These are phyloP conservation scores for Claviceps sp. DNA, from an alignment of 2,329 filamentous ascomycete genomes.

Conservation along the genomic window DNA sequence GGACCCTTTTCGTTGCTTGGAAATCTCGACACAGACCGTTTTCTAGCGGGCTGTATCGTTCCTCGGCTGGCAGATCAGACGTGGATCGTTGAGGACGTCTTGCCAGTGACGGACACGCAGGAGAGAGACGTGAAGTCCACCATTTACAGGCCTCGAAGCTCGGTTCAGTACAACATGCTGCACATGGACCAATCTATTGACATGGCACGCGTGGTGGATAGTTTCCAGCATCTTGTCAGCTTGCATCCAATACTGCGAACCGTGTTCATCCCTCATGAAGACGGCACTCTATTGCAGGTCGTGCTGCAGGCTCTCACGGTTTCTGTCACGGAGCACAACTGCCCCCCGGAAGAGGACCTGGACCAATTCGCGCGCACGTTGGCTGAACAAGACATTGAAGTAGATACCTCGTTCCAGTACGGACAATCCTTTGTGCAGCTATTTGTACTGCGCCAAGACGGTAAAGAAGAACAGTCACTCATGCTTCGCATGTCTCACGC, in stretches of 20 bases:
- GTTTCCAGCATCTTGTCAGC: conserved; percentile 42
- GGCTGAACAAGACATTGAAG: background rate
- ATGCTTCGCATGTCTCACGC: conserved; percentile 1
- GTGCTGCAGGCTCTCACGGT: conserved; percentile 39
- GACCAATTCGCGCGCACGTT: conserved; percentile 18
- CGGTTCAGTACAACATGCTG: conserved; percentile 50
- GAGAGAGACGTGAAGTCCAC: conserved; percentile 46
- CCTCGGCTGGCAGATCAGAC: conserved; percentile 36
- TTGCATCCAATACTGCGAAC: conserved; percentile 53
- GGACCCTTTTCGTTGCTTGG: conserved; percentile 33
- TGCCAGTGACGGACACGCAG: conserved; percentile 46
- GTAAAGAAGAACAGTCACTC: conserved; percentile 16
- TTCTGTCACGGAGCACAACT: conserved; percentile 26
- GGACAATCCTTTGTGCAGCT: conserved; percentile 41
- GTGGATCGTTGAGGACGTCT: conserved; percentile 40
- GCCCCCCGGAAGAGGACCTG: conserved; percentile 18
- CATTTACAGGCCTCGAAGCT: conserved; percentile 43
- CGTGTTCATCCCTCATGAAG: conserved; percentile 42
- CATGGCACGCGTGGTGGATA: conserved; percentile 30
- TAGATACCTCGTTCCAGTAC: conserved; percentile 30
- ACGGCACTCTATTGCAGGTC: conserved; percentile 37
- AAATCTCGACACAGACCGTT: conserved; percentile 23
- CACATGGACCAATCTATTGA: conserved; percentile 42
- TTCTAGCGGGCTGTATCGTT: conserved; percentile 33
- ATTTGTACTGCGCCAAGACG: conserved; percentile 40